A percentile compares a stretch with the other conserved stretches of the same genome.
These are phyloP conservation scores for Pseudogymnoascus destructans DNA, from an alignment of 2,329 filamentous ascomycete genomes.

Conservation along the genomic window DNA sequence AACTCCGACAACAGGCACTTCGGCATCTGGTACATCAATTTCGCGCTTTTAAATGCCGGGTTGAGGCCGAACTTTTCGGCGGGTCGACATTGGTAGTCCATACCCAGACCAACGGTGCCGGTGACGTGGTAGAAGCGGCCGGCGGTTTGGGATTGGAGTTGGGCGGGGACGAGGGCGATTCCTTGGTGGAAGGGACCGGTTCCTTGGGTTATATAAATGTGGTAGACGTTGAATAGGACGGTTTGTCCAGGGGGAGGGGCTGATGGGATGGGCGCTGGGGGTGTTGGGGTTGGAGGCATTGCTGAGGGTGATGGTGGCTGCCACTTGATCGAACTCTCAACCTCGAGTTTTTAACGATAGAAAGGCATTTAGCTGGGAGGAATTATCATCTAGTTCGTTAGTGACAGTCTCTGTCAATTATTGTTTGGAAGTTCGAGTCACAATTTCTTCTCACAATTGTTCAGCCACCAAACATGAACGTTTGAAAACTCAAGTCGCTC, in stretches of 20 bases:
- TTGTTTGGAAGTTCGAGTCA: background rate
- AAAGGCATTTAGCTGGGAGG: background rate
- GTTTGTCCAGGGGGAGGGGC: background rate
- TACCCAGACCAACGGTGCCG: background rate
- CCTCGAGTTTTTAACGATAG: background rate
- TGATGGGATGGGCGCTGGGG: background rate
- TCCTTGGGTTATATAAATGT: background rate
- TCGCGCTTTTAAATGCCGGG: background rate
- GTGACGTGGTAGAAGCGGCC: slow-evolving; percentile 6
- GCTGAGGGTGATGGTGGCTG: background rate
- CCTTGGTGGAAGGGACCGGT: background rate
- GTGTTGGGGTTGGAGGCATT: background rate
- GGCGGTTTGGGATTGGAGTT: background rate
- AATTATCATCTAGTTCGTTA: background rate
- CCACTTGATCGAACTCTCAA: background rate
- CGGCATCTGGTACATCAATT: background rate
- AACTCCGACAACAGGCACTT: background rate
- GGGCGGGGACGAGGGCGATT: background rate
- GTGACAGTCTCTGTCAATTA: background rate
- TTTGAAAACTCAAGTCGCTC: background rate
- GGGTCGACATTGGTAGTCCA: background rate
- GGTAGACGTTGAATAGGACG: background rate
- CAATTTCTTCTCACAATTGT: background rate
- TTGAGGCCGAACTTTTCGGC: background rate
- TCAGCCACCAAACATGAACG: background rate